Base-by-base conservation (phyloP, 1,284 basidiomycete species). In the Thelephora terrestris region DNA sequence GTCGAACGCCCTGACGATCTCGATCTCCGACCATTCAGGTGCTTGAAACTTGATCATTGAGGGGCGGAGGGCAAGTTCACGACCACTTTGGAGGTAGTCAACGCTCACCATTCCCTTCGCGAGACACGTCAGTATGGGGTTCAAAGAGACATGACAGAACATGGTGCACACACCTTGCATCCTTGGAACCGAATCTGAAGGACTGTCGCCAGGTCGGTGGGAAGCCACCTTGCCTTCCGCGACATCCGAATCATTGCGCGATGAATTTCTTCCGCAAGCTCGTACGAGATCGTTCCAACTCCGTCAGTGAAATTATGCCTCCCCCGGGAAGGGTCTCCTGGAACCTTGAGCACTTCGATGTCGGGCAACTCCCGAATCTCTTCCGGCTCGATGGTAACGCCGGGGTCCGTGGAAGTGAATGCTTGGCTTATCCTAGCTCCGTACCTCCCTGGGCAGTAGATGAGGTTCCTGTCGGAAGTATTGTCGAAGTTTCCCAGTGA, bases 41-140 rank as follows among this genome's bases (percentile, higher is more conserved):
- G 71, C 73, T 2, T 74, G 65, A 55, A 90, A 91, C 56, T 91
- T 91, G 46, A 71, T 71, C 85, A 90, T 89, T 0, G 81, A 85
- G 2, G 71, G 67, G n/a, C 87, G 70, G 12, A 89, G 55, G 21
- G 75, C 68, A 74, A 91, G 80, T 6, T 67, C 66, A 43, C 79
- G 71, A 14, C 70, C 65, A 43, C 70, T 65, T 27, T 88, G 67
- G 36, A 67, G 61, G 34, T 67, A 60, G 56, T 90, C 83, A 16
- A 88, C 70, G 18, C 69, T 72, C 0, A 90, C 79, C 47, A 90
- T 77, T 1, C 85, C 86, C 25, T 42, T n/a, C n/a, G 6, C 14
- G 21, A 32, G 29, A 3, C 7, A 32, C 29, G 12, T 32, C 12
- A 12, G n/a, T 42, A 42, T 20, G 20, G n/a, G 39, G 20, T 25